Percentiles rank a stretch among this genome's conserved stretches.
Evolutionary conservation across 75 land plant species (phyloP).

Genomic region (Pseudotsuga menziesii): DNA sequence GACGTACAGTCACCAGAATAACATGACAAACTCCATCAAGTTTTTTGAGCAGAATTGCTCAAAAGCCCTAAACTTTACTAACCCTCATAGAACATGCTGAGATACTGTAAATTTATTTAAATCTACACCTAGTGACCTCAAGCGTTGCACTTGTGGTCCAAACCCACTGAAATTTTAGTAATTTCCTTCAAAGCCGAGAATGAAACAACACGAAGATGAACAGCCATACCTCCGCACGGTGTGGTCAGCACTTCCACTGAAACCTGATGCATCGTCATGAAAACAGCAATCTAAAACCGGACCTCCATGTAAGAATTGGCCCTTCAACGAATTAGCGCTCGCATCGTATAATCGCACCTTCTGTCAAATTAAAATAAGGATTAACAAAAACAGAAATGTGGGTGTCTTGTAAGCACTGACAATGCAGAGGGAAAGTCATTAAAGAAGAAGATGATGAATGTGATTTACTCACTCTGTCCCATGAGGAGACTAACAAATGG

Average conservation of each 20-base stretch:
- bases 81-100: no score
- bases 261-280: slow-evolving; percentile 96
- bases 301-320: slow-evolving; percentile 84
- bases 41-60: no score
- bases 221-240: slow-evolving; percentile 69
- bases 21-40: no score
- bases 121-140: neutral
- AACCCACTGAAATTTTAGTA: no score
- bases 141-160: neutral
- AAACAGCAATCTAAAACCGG: slow-evolving; percentile 98
- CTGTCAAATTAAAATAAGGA: slow-evolving; percentile 25
- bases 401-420: no score
- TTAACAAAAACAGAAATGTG: no score
- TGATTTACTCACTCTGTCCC: slow-evolving; percentile 67
- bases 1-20: no score
- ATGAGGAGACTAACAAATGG: slow-evolving; percentile 92
- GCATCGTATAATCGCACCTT: slow-evolving; percentile 95
- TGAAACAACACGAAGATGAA: no score
- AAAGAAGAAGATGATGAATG: neutral
- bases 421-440: no score
- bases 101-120: neutral
- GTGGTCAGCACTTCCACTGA: slow-evolving; percentile 79
- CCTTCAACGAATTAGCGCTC: slow-evolving; percentile 72
- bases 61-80: no score
- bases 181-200: no score